Evolutionary conservation across 305 asterid genomes (phyloP), one percentile per base, ranked within the genome.

Genomic region (Lippia alba): DNA sequence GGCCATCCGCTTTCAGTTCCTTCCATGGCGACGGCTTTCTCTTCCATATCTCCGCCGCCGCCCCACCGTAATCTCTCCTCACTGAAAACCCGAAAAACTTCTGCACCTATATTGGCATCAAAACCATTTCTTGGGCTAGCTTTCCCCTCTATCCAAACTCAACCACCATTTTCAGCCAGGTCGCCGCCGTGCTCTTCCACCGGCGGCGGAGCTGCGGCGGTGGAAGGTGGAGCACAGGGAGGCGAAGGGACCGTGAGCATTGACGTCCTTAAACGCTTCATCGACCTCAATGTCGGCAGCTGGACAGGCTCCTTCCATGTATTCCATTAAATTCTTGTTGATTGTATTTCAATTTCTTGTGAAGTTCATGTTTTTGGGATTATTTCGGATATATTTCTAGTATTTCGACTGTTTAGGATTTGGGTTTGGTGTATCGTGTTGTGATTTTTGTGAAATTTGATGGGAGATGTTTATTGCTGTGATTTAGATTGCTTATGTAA

Each of bases 221-320:
- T 71, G 16, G 92, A 78, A 65, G 88, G 76, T 56, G 83, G 69
- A 46, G 71, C 51, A 53, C 76, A 64, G 55, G 68, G 71, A 19
- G 76, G 16, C 18, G 84, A 81, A 20, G 62, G 67, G 12, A 50
- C 85, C 49, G 80, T 91, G 6, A 85, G 85, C 81, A 61, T 83
- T 69, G 91, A 91, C 60, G 82, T 83, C 53, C 94, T 94, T 58
- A 80, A 81, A 34, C 77, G 87, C 59, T 94, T 94, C 80, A 88
- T 89, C 39, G 87, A 81, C 33, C 94, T 94, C 77, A 91, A 89
- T 58, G 77, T 77, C 72, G 97, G 99, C 71, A 81, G 68, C 33
- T 94, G 96, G 99, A 80, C 73, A 51, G 99, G 97, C 76, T 83
- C 92, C 73, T 88, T 94, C 81, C 82, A 89, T 76, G 99, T 94